Base-by-base conservation (phyloP, 169 alveolate genomes). In the Plasmodium yoelii region DNA sequence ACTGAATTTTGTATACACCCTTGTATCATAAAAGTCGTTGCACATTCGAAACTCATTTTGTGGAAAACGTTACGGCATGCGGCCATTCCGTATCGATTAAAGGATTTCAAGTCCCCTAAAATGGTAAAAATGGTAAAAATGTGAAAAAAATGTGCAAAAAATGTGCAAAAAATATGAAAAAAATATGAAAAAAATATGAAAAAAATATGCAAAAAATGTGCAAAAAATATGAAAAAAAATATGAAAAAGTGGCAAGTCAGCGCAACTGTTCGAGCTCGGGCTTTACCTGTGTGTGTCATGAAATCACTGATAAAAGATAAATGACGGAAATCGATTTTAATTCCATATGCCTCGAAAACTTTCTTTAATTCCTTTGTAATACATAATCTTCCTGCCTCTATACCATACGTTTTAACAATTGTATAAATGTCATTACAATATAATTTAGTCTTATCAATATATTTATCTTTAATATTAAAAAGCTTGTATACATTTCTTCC, bases 371-470 rank as follows among this genome's bases (percentile, higher is more conserved):
- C 99, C 49, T 95, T 96, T 8, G 98, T 97, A 19, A 98, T 97
- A 22, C 98, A 97, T 18, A 97, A 94, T n/a, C 99, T 91, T 0
- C 99, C 99, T 10, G 99, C 99, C 90, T 99, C 99, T 28, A 98
- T 95, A n/a, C 99, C 99, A 93, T 98, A 99, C 22, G 95, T 94
- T 72, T 97, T 94, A 74, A 96, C 89, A 18, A 97, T 97, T 5
- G 99, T 95, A 39, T 94, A 96, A 7, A 98, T 97, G 88, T 98
- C 99, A 95, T 99, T 99, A 4, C 99, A 93, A 69, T 95, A 93
- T 28, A 98, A 92, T 88, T 95, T 95, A 88, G 96, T 95, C 57
- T 95, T 94, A 87, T 97, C 98, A 42, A 98, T 90, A 64, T 92
- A 92, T 70, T 94, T 96, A 63, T 90, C 92, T 70, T 63, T 84